Percentiles rank a stretch among this genome's conserved stretches.
Evolutionary conservation across 139 green algal species (phyloP).

Genomic region (Desmodesmus armatus): DNA sequence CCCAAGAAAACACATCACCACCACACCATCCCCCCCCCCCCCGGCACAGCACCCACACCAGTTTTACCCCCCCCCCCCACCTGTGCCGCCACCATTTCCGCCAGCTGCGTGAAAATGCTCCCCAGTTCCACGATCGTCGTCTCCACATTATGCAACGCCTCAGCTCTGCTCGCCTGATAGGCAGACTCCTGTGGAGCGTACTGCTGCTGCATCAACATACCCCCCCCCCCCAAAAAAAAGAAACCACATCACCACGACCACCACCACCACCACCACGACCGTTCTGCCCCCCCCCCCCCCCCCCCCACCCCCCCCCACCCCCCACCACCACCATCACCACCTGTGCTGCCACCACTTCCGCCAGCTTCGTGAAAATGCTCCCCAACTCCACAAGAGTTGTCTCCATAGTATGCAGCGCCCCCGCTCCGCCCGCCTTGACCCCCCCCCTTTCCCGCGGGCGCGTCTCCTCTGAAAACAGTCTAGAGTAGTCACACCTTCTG

Average conservation of each 20-base stretch:
- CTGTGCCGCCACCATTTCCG: slow-evolving; percentile 86
- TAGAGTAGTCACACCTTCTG: no score
- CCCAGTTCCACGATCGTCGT: slow-evolving; percentile 96
- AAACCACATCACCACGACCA: not conserved
- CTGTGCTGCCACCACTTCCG: slow-evolving; percentile 88
- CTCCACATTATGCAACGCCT: slow-evolving; percentile 91
- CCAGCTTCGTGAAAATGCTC: slow-evolving; percentile 98
- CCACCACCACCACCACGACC: not conserved
- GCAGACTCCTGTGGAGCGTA: slow-evolving; percentile 43
- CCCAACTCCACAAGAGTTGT: slow-evolving; percentile 97
- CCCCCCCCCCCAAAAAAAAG: not conserved
- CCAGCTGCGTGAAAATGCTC: slow-evolving; percentile 96
- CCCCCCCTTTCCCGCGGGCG: no score
- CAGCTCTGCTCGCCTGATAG: slow-evolving; percentile 43
- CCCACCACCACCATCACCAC: not conserved
- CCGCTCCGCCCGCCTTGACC: no score
- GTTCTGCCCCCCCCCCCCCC: no score
- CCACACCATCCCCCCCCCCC: no score
- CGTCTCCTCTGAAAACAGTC: no score
- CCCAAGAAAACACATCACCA: no score
- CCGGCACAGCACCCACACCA: no score
- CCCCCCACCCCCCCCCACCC: no score
- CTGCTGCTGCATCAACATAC: not conserved
- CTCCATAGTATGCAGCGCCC: slow-evolving; percentile 97
- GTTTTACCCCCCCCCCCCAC: not conserved